Evolutionary conservation across 306 rosid species (phyloP).

Genomic region (Casuarina equisetifolia): DNA sequence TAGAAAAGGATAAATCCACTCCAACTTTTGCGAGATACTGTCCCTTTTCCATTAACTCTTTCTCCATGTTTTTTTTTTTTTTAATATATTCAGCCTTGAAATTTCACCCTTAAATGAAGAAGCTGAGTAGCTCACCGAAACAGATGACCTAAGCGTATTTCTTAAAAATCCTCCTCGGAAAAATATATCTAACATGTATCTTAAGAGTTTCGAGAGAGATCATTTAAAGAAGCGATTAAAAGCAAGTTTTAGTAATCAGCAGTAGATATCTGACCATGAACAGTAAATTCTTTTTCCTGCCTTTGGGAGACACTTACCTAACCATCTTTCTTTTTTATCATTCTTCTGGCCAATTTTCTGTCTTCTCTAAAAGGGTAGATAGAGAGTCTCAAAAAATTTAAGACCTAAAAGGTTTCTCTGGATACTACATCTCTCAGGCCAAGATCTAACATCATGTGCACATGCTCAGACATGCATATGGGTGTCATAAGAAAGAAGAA

Average conservation of each 20-base stretch:
- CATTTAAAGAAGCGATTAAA: neutral
- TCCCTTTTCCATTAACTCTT: neutral
- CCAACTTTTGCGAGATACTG: neutral
- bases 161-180: neutral
- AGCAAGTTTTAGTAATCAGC: too few relatives aligned
- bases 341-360: too few relatives aligned
- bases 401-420: too few relatives aligned
- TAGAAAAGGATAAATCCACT: neutral
- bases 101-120: too few relatives aligned
- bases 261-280: neutral
- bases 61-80: neutral
- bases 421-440: too few relatives aligned
- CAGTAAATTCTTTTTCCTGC: neutral
- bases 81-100: neutral
- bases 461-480: neutral
- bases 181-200: neutral
- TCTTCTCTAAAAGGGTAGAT: too few relatives aligned
- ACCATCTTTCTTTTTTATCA: neutral
- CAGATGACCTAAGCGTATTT: too few relatives aligned
- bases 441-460: neutral
- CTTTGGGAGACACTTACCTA: neutral
- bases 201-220: neutral
- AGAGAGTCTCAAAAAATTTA: too few relatives aligned
- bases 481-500: neutral
- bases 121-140: too few relatives aligned